phyloP scores from a whole-genome alignment of 345 rosid genomes.

The Hibiscus trionum region DNA sequence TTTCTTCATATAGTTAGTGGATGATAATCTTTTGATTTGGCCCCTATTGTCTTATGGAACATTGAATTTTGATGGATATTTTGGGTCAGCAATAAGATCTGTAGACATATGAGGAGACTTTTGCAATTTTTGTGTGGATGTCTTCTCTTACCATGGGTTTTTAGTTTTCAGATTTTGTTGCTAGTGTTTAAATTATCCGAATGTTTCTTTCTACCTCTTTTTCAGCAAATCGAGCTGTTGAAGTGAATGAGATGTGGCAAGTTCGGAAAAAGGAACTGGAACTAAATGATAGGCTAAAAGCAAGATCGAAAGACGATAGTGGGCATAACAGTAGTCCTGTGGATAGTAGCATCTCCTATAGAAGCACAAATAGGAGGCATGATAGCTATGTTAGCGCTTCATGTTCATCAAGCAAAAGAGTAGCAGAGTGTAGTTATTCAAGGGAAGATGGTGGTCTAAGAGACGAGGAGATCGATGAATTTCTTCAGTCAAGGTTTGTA shows the following conservation, averaged over 20 bases:
- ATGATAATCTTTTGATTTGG: not conserved
- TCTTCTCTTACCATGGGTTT: not conserved
- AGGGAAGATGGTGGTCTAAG: slow-evolving; percentile 48
- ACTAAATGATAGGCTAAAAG: slow-evolving; percentile 38
- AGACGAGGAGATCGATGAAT: slow-evolving; percentile 68
- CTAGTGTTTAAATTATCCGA: not conserved
- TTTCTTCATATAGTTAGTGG: not conserved
- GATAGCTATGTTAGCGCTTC: slow-evolving; percentile 22
- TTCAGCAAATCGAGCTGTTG: slow-evolving; percentile 74
- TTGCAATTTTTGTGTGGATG: not conserved
- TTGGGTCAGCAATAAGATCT: not conserved
- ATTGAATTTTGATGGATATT: not conserved
- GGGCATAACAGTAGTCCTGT: slow-evolving; percentile 19
- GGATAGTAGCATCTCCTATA: slow-evolving; percentile 15
- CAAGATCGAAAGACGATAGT: slow-evolving; percentile 34
- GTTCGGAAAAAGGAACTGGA: slow-evolving; percentile 64
- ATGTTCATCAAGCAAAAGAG: slow-evolving; percentile 34
- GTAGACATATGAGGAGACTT: not conserved
- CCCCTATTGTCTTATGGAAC: not conserved
- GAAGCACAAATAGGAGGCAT: slow-evolving; percentile 27
- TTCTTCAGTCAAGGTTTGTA: slow-evolving; percentile 68
- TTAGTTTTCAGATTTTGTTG: not conserved
- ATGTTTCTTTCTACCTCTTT: slow-evolving; percentile 10
- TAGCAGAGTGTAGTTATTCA: slow-evolving; percentile 19
- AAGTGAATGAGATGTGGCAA: slow-evolving; percentile 86